Base-by-base conservation (phyloP, 805 yeast genomes). In the Starmerella roubikii region DNA sequence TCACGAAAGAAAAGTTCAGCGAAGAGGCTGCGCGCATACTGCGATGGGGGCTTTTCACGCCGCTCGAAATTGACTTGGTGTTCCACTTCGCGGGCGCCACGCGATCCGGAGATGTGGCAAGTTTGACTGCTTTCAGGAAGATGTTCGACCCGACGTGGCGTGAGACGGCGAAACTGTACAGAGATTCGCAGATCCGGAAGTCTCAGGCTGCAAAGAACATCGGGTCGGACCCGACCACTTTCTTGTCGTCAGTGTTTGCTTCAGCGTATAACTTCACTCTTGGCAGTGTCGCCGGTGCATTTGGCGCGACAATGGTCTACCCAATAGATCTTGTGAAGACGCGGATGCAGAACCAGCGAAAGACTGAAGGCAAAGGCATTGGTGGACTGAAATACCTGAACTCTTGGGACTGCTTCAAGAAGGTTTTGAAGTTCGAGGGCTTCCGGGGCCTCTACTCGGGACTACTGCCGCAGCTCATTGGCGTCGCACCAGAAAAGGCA, bases 401-500 rank as follows among this genome's bases (percentile, higher is more conserved):
- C 53, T 85, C 94, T 8, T 44, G 76, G 19, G 96, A 88, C 57
- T 91, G 97, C 62, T 78, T 86, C 58, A 62, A 67, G 32, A 84
- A 85, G 54, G 84, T 86, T 32, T 45, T 86, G 18, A 61, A 66
- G 31, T 67, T 69, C 45, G 97, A 88, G 62, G 96, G 96, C 37
- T 54, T 79, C 35, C 64, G 67, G 51, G 97, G 97, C 8, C 69
- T 88, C 41, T 88, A 88, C 60, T 78, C 94, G 4, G 98, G 98
- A 39, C 66, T 88, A 37, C 81, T 83, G 9, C 96, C 97, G 15
- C 97, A 91, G 61, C 66, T 88, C 53, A 74, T 91, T 35, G 98
- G 98, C 49, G 97, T 88, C 37, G 97, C 97, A 0, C 98, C 98
- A 2, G 98, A 88, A 59, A 88, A 88, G 66, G 97, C 97, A 32